phyloP scores from a whole-genome alignment of 2,329 filamentous ascomycete species.

The Volutella citrinella region DNA sequence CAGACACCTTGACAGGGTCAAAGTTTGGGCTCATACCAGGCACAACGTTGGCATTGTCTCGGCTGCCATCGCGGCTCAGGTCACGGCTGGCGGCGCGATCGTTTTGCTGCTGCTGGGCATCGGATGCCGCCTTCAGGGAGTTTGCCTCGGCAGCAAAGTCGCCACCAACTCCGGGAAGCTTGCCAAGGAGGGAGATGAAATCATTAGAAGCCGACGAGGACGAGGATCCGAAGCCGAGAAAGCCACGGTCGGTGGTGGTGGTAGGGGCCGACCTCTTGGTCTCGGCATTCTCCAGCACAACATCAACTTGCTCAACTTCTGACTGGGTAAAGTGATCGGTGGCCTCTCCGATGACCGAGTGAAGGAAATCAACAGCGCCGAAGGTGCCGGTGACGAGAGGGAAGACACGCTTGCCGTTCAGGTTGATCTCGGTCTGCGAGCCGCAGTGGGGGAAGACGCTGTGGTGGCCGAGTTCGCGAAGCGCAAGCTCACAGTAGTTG shows the following conservation, averaged over 20 bases:
- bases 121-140: constrained; percentile 57
- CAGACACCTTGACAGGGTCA: constrained; percentile 72
- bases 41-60: constrained; percentile 55
- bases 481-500: constrained; percentile 76
- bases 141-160: constrained; percentile 66
- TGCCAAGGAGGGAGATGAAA: constrained; percentile 70
- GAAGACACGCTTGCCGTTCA: constrained; percentile 62
- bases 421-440: constrained; percentile 59
- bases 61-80: constrained; percentile 41
- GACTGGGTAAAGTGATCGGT: constrained; percentile 83
- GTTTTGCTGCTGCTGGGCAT: constrained; percentile 62
- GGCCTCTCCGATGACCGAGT: constrained; percentile 74
- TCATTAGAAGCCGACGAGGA: constrained; percentile 42
- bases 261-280: constrained; percentile 39
- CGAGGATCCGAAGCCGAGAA: constrained; percentile 41
- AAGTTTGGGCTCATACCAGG: constrained; percentile 74
- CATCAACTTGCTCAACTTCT: constrained; percentile 77
- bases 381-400: constrained; percentile 73
- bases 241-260: constrained; percentile 37
- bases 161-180: constrained; percentile 68
- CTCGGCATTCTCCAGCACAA: constrained; percentile 69
- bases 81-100: constrained; percentile 29
- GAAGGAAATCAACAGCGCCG: constrained; percentile 79
- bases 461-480: constrained; percentile 75
- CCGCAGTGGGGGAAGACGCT: constrained; percentile 79